Percentiles rank a stretch among this genome's conserved stretches.
Evolutionary conservation across 306 rosid species (phyloP).

Genomic region (Prunus fruticosa): DNA sequence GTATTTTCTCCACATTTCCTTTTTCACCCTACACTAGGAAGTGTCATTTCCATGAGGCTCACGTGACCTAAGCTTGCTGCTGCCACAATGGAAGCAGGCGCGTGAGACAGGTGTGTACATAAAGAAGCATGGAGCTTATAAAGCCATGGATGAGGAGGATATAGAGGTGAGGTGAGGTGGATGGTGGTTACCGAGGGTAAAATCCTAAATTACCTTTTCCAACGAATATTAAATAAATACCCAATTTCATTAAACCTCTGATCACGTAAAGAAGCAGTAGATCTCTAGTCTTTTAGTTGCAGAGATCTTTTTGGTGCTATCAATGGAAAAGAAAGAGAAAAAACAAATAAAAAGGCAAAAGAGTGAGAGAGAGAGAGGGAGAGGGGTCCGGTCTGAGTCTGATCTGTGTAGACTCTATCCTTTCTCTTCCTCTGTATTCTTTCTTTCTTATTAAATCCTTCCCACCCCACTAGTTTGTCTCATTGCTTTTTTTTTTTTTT

Average conservation of each 20-base stretch:
- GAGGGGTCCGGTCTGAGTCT: not conserved
- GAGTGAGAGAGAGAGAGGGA: conserved; percentile 18
- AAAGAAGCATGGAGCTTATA: conserved; percentile 8
- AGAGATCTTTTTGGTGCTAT: conserved; percentile 10
- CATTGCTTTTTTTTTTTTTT: not conserved
- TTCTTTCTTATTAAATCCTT: conserved; percentile 9
- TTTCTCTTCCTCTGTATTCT: not conserved
- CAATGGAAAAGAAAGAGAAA: not conserved
- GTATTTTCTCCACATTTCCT: not conserved
- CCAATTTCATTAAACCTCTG: conserved; percentile 1
- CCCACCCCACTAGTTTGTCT: conserved; percentile 29
- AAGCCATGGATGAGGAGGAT: too few species aligned
- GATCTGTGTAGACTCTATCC: too few species aligned
- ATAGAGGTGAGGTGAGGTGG: not conserved
- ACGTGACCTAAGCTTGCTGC: not conserved
- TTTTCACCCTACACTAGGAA: not conserved
- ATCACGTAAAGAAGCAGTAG: conserved; percentile 18
- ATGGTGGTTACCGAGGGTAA: conserved; percentile 3
- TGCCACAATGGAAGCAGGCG: too few species aligned
- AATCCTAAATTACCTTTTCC: conserved; percentile 16
- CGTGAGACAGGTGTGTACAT: too few species aligned
- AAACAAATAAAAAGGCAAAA: not conserved
- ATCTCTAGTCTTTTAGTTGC: not conserved
- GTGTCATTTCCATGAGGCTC: not conserved
- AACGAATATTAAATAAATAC: conserved; percentile 42